These are phyloP conservation scores for Syzygium oleosum DNA, from an alignment of 345 rosid genomes.

Conservation along the genomic window DNA sequence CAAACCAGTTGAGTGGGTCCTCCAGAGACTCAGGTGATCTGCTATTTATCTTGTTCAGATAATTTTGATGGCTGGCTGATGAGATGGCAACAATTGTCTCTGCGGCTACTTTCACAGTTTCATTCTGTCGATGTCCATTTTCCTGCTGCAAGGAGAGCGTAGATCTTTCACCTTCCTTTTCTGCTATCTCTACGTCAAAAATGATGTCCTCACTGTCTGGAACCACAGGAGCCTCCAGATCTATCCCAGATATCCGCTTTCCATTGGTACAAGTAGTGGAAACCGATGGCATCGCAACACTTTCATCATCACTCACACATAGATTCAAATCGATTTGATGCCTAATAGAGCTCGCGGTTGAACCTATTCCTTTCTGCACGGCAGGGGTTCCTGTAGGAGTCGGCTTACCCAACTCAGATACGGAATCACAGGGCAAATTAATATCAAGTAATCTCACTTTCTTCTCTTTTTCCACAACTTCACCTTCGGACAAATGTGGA, in stretches of 20 bases:
- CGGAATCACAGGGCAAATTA: constrained; percentile 70
- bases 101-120: constrained; percentile 47
- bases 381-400: constrained; percentile 18
- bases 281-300: constrained; percentile 25
- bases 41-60: constrained; percentile 24
- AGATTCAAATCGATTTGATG: constrained; percentile 72
- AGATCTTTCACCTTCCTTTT: constrained; percentile 18
- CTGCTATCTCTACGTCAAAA: constrained; percentile 21
- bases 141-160: constrained; percentile 11
- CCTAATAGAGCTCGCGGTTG: constrained; percentile 22
- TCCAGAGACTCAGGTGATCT: constrained; percentile 25
- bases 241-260: constrained; percentile 40
- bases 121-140: constrained; percentile 26
- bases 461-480: constrained; percentile 24
- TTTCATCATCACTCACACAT: constrained; percentile 60
- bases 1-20: constrained; percentile 79
- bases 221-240: constrained; percentile 68
- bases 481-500: constrained; percentile 26
- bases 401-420: constrained; percentile 25
- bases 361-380: constrained; percentile 24
- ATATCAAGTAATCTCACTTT: constrained; percentile 51
- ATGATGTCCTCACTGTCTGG: constrained; percentile 46
- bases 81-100: constrained; percentile 81
- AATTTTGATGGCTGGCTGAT: constrained; percentile 8
- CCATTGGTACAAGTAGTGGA: constrained; percentile 11